These are phyloP conservation scores for Verticillium zaregamsianum DNA, from an alignment of 2,329 filamentous ascomycete species.

Conservation along the genomic window DNA sequence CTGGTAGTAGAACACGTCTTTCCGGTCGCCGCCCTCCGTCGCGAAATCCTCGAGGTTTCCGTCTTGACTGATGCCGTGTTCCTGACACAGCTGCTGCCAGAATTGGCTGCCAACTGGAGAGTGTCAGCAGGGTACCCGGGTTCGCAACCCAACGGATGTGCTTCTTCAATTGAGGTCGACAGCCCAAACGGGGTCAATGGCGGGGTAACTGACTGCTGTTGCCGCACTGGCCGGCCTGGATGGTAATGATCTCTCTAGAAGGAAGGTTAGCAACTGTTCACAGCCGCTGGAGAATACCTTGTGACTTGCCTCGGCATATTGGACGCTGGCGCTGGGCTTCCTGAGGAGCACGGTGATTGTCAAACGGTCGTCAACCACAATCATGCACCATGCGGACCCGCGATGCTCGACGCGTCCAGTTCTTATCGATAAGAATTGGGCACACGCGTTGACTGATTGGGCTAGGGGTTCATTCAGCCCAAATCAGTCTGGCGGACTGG, in stretches of 20 bases:
- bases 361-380: neutral
- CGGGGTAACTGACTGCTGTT: conserved; percentile 78
- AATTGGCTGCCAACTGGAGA: conserved; percentile 86
- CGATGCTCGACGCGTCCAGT: conserved; percentile 11
- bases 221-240: conserved; percentile 98
- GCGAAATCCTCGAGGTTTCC: conserved; percentile 97
- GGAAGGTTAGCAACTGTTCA: neutral
- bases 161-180: conserved; percentile 9
- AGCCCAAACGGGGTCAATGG: conserved; percentile 1
- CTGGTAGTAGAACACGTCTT: conserved; percentile 99
- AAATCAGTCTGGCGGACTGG: too few species aligned
- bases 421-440: conserved; percentile 14
- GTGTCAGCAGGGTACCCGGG: conserved; percentile 22
- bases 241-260: conserved; percentile 92
- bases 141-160: neutral
- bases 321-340: conserved; percentile 3
- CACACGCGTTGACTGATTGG: neutral
- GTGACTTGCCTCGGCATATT: conserved; percentile 13
- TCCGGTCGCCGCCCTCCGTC: conserved; percentile 94
- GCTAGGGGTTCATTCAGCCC: neutral
- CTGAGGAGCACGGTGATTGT: neutral
- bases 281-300: neutral
- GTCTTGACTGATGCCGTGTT: conserved; percentile 96
- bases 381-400: neutral
- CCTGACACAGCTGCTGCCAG: conserved; percentile 97